phyloP scores from a whole-genome alignment of 148 eudicot genomes.

The Amaranthus hypochondriacus region DNA sequence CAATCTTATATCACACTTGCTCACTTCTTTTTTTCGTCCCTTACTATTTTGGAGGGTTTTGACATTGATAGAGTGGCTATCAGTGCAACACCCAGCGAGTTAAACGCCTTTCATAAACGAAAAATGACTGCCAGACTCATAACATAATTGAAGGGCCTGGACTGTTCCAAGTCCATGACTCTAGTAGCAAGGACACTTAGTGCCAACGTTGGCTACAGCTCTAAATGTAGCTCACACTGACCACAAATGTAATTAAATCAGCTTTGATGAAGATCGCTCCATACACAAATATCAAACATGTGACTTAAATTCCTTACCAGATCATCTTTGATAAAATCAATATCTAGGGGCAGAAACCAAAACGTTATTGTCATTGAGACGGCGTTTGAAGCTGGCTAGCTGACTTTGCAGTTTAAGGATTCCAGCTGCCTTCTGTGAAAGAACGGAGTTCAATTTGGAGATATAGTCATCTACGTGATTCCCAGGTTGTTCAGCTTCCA shows the following conservation, averaged over 20 bases:
- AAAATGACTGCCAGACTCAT: constrained; percentile 1
- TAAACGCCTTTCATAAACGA: not conserved
- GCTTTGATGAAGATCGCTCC: not conserved
- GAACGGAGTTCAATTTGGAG: constrained; percentile 49
- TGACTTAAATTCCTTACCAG: not conserved
- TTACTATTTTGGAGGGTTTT: not conserved
- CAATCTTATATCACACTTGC: constrained; percentile 8
- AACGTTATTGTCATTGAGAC: constrained; percentile 54
- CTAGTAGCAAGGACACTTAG: constrained; percentile 8
- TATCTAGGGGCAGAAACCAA: constrained; percentile 42
- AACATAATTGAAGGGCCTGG: constrained; percentile 5
- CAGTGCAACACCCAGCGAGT: not conserved
- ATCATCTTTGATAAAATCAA: constrained; percentile 17
- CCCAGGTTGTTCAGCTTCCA: constrained; percentile 62
- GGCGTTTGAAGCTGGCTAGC: constrained; percentile 50
- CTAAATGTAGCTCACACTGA: not conserved
- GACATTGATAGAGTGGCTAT: constrained; percentile 1
- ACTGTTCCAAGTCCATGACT: constrained; percentile 16
- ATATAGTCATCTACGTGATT: constrained; percentile 64
- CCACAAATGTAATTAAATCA: not conserved
- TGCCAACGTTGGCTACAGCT: not conserved
- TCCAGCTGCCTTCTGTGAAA: constrained; percentile 64
- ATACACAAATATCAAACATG: not conserved
- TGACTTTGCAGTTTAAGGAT: constrained; percentile 51
- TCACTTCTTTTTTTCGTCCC: not conserved